Evolutionary conservation across 2,329 filamentous ascomycete species (phyloP), one percentile per base, ranked within the genome.

Genomic region (Alternaria sp.): DNA sequence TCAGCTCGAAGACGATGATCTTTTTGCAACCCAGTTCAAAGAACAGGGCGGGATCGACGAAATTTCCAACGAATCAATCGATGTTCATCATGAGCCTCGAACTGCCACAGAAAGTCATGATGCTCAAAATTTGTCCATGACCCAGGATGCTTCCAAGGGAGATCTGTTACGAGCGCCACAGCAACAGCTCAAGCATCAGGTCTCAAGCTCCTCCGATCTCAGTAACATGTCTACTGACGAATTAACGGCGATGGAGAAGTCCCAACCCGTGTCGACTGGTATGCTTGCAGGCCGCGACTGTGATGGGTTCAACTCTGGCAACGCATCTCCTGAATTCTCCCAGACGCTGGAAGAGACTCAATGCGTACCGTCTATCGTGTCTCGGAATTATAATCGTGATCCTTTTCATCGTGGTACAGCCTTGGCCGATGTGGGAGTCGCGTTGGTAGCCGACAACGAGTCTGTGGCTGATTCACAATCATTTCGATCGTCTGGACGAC

Each of bases 401-500:
- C 30, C 38, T 9, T 25, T 43, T 5, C 41, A 41, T 20, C 30
- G 22, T 11, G 11, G 10, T 7, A n/a, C 18, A n/a, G 40, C 41
- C 14, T 28, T 5, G 1, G 22, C 18, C 27, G 25, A 10, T 43
- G 22, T 6, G 2, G 56, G 7, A 28, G 16, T 27, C 22, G 53
- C 27, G 2, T 41, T 51, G 5, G 10, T 28, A 28, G 25, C n/a
- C 48, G 56, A 46, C 5, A 53, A 36, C 3, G 3, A 46, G 14
- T 48, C 38, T n/a, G 27, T 56, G 16, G 51, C 57, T 9, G 59
- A 55, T 14, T 51, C 46, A 9, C 41, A 48, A 10, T 67, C 64
- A 16, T 59, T 59, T 41, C 20, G 32, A 6, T 68, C 66, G 1
- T 55, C 62, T 6, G 62, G 66, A 36, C 68, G 74, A 38, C 73